Conservation (phyloP, 208 protist genomes). For the Vickermania ingenoplastis region DNA sequence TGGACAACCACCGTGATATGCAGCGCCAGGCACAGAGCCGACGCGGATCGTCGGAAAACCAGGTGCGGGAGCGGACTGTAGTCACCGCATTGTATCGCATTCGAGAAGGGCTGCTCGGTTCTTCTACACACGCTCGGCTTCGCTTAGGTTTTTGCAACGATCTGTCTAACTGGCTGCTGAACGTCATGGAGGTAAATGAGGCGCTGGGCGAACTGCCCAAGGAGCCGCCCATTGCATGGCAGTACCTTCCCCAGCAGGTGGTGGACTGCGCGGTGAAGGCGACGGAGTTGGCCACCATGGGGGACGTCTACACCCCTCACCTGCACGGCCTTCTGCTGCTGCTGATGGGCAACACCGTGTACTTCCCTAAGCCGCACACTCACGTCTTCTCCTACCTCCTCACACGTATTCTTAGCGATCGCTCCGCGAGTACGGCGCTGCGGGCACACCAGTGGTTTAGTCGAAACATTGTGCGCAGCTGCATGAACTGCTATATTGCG, state of each 20-base stretch:
- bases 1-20: conserved; percentile 53
- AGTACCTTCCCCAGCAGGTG: conserved; percentile 76
- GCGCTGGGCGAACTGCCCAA: conserved; percentile 32
- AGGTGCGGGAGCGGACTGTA: conserved; percentile 26
- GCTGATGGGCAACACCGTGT: conserved; percentile 84
- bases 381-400: conserved; percentile 79
- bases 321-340: conserved; percentile 79
- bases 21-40: conserved; percentile 39
- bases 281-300: conserved; percentile 42
- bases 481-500: conserved; percentile 84
- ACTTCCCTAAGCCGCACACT: conserved; percentile 87
- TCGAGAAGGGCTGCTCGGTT: conserved; percentile 50
- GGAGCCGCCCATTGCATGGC: conserved; percentile 45
- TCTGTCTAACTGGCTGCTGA: conserved; percentile 69
- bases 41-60: conserved; percentile 7
- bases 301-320: conserved; percentile 41
- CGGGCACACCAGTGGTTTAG: conserved; percentile 75
- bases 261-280: conserved; percentile 69
- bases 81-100: conserved; percentile 43
- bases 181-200: conserved; percentile 41
- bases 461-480: conserved; percentile 63
- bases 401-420: conserved; percentile 39
- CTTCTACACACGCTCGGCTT: conserved; percentile 20
- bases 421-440: conserved; percentile 33
- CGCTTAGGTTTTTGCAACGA: conserved; percentile 63